Evolutionary conservation across 2,329 filamentous ascomycete genomes (phyloP).

Genomic region (Albifimbria verrucaria): DNA sequence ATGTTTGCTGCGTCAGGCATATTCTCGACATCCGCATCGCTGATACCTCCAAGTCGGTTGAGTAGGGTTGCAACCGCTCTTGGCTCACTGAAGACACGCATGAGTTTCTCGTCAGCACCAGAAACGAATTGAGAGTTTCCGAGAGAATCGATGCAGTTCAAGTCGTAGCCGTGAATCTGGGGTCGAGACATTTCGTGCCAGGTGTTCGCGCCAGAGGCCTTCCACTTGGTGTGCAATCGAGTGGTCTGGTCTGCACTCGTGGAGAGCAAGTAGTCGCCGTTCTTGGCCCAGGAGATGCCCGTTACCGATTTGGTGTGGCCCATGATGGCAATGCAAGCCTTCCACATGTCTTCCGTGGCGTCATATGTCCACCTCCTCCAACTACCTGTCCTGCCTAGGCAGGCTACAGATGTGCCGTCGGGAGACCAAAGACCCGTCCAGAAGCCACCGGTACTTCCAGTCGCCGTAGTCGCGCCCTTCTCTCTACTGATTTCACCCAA

Average conservation of each 20-base stretch:
- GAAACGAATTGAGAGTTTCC: slow-evolving; percentile 78
- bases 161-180: slow-evolving; percentile 96
- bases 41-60: slow-evolving; percentile 62
- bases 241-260: slow-evolving; percentile 93
- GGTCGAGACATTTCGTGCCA: slow-evolving; percentile 97
- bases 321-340: slow-evolving; percentile 70
- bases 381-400: slow-evolving; percentile 85
- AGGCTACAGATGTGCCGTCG: slow-evolving; percentile 69
- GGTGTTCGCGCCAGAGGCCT: slow-evolving; percentile 43
- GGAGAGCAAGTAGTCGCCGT: slow-evolving; percentile 81
- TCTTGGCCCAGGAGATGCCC: slow-evolving; percentile 78
- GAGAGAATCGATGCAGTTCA: slow-evolving; percentile 87
- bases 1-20: slow-evolving; percentile 91
- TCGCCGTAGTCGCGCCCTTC: slow-evolving; percentile 94
- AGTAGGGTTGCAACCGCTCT: slow-evolving; percentile 77
- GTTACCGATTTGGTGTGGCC: slow-evolving; percentile 83
- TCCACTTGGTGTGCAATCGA: slow-evolving; percentile 80
- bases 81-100: slow-evolving; percentile 91
- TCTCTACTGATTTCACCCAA: slow-evolving; percentile 92
- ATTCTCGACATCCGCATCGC: slow-evolving; percentile 30
- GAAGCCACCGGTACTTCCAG: slow-evolving; percentile 91
- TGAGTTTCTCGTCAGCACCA: slow-evolving; percentile 95
- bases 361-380: slow-evolving; percentile 84
- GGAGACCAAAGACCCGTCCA: slow-evolving; percentile 95
- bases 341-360: slow-evolving; percentile 63